A percentile compares a stretch with the other conserved stretches of the same genome.
Evolutionary conservation across 768 basidiomycete species (phyloP).

Genomic region (Boletus insuetus): DNA sequence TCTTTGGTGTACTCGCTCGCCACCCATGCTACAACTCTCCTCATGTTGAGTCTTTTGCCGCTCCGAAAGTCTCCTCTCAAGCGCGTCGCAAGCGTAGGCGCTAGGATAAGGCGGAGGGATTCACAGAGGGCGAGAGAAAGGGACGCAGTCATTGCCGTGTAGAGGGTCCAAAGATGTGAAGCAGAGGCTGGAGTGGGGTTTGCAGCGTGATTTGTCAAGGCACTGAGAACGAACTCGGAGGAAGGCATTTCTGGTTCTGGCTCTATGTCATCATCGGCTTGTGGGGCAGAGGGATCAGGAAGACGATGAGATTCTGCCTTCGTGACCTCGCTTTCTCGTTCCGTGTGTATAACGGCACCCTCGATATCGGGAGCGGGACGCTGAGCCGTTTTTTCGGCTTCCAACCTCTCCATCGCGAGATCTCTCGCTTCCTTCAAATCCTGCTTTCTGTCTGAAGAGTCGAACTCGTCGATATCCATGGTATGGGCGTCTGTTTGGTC

Average conservation of each 20-base stretch:
- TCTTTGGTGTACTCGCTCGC: slow-evolving; percentile 99
- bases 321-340: slow-evolving; percentile 14
- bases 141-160: slow-evolving; percentile 87
- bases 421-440: slow-evolving; percentile 27
- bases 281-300: slow-evolving; percentile 27
- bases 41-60: slow-evolving; percentile 98
- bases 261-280: slow-evolving; percentile 29
- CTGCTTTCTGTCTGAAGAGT: slow-evolving; percentile 7
- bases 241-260: slow-evolving; percentile 16
- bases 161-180: slow-evolving; percentile 84
- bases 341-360: slow-evolving; percentile 43
- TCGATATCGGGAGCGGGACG: slow-evolving; percentile 36
- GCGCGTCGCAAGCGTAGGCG: slow-evolving; percentile 91
- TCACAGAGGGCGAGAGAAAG: slow-evolving; percentile 92
- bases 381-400: slow-evolving; percentile 28
- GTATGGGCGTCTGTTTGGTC: slow-evolving; percentile 38
- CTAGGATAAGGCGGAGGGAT: slow-evolving; percentile 93
- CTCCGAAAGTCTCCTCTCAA: slow-evolving; percentile 96
- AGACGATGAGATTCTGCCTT: slow-evolving; percentile 7
- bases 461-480: slow-evolving; percentile 49
- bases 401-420: slow-evolving; percentile 26
- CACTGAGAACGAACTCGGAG: slow-evolving; percentile 19
- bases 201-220: slow-evolving; percentile 18
- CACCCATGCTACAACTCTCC: slow-evolving; percentile 96
- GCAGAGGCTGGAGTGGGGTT: slow-evolving; percentile 36